Percentiles rank a stretch among this genome's conserved stretches.
Evolutionary conservation across 164 flowering plant species (phyloP).

Genomic region (Berberis vulgaris): DNA sequence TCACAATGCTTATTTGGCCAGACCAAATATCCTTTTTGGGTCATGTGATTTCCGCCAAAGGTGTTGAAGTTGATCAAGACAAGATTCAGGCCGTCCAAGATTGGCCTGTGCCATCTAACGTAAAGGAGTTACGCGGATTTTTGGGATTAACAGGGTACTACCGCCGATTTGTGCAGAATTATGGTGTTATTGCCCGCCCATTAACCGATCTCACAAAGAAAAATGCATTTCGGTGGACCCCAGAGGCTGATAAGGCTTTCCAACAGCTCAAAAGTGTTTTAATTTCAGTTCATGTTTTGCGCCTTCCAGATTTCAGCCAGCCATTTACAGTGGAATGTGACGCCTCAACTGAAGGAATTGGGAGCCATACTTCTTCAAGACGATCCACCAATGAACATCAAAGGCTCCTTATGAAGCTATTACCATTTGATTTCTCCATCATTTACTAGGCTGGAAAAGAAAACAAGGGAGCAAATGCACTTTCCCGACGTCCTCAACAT

Average conservation of each 20-base stretch:
- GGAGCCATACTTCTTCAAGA: neutral
- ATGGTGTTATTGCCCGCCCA: neutral
- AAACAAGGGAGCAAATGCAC: neutral
- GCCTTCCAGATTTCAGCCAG: no score
- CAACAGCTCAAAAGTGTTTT: neutral
- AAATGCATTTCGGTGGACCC: neutral
- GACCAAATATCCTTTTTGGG: neutral
- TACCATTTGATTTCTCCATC: neutral
- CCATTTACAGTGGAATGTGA: neutral
- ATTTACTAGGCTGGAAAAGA: neutral
- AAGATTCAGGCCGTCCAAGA: neutral
- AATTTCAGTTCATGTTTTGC: neutral
- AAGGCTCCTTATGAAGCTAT: neutral
- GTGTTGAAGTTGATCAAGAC: neutral
- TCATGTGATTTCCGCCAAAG: neutral
- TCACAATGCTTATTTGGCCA: neutral
- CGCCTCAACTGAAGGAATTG: neutral
- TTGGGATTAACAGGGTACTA: constrained; percentile 1
- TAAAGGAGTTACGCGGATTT: neutral
- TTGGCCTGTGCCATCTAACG: neutral
- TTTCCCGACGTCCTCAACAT: neutral
- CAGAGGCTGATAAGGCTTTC: neutral
- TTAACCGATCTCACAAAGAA: neutral
- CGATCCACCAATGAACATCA: neutral
- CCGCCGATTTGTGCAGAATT: neutral